Conservation (phyloP, 208 protist species). For the Acanthamoeba royreba region DNA sequence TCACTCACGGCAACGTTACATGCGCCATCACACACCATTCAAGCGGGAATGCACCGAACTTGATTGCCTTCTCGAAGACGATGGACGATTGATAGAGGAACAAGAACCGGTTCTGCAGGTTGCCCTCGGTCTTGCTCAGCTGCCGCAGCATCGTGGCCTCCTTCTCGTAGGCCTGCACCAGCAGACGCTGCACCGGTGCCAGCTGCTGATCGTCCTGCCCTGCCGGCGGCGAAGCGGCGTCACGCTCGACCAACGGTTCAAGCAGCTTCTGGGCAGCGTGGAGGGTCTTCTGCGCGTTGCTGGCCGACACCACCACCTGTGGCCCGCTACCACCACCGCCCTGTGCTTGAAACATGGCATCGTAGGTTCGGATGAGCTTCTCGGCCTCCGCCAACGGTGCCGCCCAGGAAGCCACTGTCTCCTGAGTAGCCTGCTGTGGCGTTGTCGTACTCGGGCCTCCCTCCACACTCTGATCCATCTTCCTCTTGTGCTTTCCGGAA, state of each 20-base stretch:
- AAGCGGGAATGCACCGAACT: not conserved
- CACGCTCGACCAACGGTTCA: not conserved
- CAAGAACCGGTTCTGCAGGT: not conserved
- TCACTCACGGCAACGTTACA: not conserved
- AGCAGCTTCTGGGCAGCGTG: not conserved
- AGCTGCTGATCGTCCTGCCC: not conserved
- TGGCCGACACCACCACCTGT: not conserved
- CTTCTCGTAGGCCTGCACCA: not conserved
- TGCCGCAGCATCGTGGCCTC: not conserved
- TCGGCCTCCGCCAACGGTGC: not conserved
- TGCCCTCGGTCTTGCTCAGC: not conserved
- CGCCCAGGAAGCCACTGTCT: too few species aligned
- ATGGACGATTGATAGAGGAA: not conserved
- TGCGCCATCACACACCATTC: not conserved
- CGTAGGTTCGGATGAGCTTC: not conserved
- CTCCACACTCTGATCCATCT: not conserved
- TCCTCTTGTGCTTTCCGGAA: too few species aligned
- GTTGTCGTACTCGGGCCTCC: too few species aligned
- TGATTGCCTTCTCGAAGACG: not conserved
- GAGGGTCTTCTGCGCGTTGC: not conserved
- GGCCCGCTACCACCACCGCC: not conserved
- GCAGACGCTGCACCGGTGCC: not conserved
- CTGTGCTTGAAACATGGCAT: not conserved
- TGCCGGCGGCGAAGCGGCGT: not conserved
- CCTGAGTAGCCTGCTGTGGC: too few species aligned